Base-by-base conservation (phyloP, 176 grass and related monocot species). In the Saccharum spontaneum region DNA sequence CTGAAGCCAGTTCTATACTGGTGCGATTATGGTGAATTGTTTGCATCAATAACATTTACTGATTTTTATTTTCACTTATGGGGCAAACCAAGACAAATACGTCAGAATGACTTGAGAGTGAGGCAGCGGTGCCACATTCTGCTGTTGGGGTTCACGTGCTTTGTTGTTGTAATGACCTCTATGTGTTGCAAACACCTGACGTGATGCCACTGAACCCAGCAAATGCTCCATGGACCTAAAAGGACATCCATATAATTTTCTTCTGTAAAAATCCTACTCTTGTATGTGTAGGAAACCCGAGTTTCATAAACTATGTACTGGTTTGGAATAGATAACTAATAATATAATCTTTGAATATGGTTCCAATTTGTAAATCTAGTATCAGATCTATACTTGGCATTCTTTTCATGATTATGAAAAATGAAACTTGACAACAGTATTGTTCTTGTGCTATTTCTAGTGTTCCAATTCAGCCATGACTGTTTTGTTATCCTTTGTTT, bases 121-220 rank as follows among this genome's bases (percentile, higher is more conserved):
- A 96, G 88, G 64, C 93, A 95, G 4, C 97, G 93, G 80, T 99
- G 93, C 97, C 97, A 99, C 97, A 99, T 96, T 76, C 97, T 94
- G 86, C 97, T 99, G 77, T 99, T 96, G 45, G 91, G 90, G 86
- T 96, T 88, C 11, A 96, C 86, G 36, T 76, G 72, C 79, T 91
- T 90, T 11, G 97, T 75, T 23, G 68, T 72, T 63, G 86, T 80
- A 69, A 99, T 92, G 50, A 96, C 97, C 79, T 96, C 97, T 69
- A 91, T 41, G 90, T 91, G 65, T 98, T 98, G 82, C 84, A 92
- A 43, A 96, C 85, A 83, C 93, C 97, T 5, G 91, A 93, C 4
- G 97, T 96, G 73, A 98, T 98, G 45, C 91, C 97, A 80, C 93
- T 98, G 74, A 96, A 98, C 36, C 97, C 93, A 6, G 97, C 93